Conservation (phyloP, 2,329 filamentous ascomycete genomes). For the Microcyclospora pomicola region DNA sequence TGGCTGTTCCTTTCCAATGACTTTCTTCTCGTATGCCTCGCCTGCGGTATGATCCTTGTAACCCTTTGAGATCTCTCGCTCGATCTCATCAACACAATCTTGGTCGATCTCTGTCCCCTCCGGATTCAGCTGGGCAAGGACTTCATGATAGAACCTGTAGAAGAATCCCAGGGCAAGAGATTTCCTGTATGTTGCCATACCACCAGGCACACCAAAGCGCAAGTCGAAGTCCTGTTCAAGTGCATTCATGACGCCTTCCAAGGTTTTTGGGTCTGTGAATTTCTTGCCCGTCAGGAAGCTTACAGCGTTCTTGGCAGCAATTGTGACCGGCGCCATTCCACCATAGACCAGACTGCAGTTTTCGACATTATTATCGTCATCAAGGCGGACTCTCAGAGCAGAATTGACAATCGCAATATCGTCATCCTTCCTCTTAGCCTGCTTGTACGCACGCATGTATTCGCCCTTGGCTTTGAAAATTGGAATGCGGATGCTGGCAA, state of each 20-base stretch:
- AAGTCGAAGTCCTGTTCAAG: slow-evolving; percentile 84
- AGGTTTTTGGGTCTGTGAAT: slow-evolving; percentile 64
- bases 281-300: slow-evolving; percentile 62
- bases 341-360: slow-evolving; percentile 77
- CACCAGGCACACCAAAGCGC: slow-evolving; percentile 79
- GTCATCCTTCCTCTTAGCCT: slow-evolving; percentile 92
- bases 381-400: slow-evolving; percentile 61
- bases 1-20: slow-evolving; percentile 72
- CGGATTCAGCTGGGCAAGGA: slow-evolving; percentile 46
- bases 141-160: slow-evolving; percentile 91
- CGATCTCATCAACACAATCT: slow-evolving; percentile 71
- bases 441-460: slow-evolving; percentile 82
- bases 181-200: slow-evolving; percentile 94
- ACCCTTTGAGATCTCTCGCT: slow-evolving; percentile 68
- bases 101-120: slow-evolving; percentile 47
- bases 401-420: slow-evolving; percentile 96
- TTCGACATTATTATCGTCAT: slow-evolving; percentile 54
- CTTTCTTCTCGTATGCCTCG: slow-evolving; percentile 63
- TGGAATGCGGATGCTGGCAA: slow-evolving; percentile 77
- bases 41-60: slow-evolving; percentile 63
- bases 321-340: slow-evolving; percentile 85
- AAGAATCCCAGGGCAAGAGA: slow-evolving; percentile 87
- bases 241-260: slow-evolving; percentile 81
- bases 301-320: slow-evolving; percentile 69
- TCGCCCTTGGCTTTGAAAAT: slow-evolving; percentile 61